Evolutionary conservation across 768 basidiomycete genomes (phyloP), one percentile per base, ranked within the genome.

Genomic region (Termitomyces titanicus): DNA sequence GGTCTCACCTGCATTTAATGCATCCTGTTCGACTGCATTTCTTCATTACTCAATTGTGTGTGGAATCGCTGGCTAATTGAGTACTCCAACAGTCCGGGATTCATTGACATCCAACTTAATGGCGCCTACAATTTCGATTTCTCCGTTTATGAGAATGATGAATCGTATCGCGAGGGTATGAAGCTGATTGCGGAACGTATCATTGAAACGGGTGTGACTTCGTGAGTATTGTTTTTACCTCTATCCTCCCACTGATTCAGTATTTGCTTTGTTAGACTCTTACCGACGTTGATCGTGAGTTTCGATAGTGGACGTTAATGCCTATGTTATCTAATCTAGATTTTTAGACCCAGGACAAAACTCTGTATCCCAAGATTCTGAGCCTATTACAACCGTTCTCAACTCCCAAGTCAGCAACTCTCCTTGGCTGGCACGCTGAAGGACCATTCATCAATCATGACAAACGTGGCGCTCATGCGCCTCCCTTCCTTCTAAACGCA

Each of bases 401-500:
- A 13, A 79, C 82, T 13, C 73, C 81, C 0, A 74, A 61, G 10
- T 87, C 86, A 10, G 92, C 93, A 0, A 85, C 81, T 33, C 68
- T 93, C 3, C 80, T 95, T 12, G 94, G 94, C 25, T 95, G 89
- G 87, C 94, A 96, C 61, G 89, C 82, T 25, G 94, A 96, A 70
- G 94, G 94, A 0, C 93, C 94, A 0, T 95, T 94, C 74, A 78
- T 94, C 40, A 86, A 92, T 52, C 71, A 83, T 38, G 78, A 79
- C n/a, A 93, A 93, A 67, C 84, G 88, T 42, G 94, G 94, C 2
- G 91, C 89, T 2, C 94, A 96, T 66, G 79, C 88, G 1, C 81
- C 83, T 3, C 74, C 82, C 3, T 83, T 83, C 69, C 82, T 92
- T 29, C 67, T 82, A 24, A 61, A 79, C 22, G 89, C 91, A 0